Evolutionary conservation across 257 asterid genomes (phyloP).

Genomic region (Fraxinus quadrangulata): DNA sequence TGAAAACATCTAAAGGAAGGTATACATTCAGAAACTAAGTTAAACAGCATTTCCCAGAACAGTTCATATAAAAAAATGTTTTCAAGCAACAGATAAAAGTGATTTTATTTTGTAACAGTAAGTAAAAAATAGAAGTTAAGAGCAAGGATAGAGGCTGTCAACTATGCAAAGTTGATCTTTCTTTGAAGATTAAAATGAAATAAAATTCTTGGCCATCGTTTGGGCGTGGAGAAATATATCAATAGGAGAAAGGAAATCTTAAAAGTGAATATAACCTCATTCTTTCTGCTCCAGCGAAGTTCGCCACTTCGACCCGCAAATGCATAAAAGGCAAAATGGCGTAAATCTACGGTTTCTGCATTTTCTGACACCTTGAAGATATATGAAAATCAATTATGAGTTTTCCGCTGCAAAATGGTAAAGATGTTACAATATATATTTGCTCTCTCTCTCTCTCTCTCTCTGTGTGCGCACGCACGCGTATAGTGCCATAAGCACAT

Average conservation of each 20-base stretch:
- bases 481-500: background rate
- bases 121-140: background rate
- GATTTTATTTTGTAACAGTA: background rate
- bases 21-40: background rate
- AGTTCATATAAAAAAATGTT: background rate
- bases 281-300: constrained; percentile 82
- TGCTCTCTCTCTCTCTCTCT: too few species aligned
- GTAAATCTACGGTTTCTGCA: constrained; percentile 73
- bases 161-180: constrained; percentile 5
- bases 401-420: background rate
- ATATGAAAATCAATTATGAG: constrained; percentile 26
- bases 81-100: background rate
- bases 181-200: constrained; percentile 8
- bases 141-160: constrained; percentile 6
- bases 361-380: constrained; percentile 61
- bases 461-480: background rate
- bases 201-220: background rate
- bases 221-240: constrained; percentile 14
- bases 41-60: background rate
- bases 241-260: constrained; percentile 10
- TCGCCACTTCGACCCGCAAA: constrained; percentile 91
- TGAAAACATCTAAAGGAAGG: background rate
- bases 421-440: background rate
- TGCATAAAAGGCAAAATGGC: constrained; percentile 93
- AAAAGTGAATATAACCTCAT: constrained; percentile 52